A percentile compares a stretch with the other conserved stretches of the same genome.
phyloP scores from a whole-genome alignment of 2,329 filamentous ascomycete genomes.

The Fusarium sarcochroum region DNA sequence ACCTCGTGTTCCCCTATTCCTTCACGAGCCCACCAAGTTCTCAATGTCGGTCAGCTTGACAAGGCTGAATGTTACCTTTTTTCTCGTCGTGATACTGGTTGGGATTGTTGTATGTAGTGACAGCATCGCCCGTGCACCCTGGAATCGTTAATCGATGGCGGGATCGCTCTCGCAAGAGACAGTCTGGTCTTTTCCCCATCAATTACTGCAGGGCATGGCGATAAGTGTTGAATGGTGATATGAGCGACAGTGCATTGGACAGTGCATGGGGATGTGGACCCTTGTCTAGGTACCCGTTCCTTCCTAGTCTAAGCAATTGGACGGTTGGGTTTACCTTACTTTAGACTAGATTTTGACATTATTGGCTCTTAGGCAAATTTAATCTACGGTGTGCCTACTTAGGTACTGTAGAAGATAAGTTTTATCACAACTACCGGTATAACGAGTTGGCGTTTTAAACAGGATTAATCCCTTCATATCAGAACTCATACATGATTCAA shows the following conservation, averaged over 20 bases:
- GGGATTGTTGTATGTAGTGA: slow-evolving; percentile 13
- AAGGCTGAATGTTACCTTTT: slow-evolving; percentile 30
- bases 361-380: slow-evolving; percentile 25
- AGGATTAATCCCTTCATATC: background rate
- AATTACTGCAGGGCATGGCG: slow-evolving; percentile 17
- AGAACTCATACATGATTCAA: background rate
- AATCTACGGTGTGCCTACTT: slow-evolving; percentile 10
- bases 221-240: slow-evolving; percentile 18
- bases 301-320: slow-evolving; percentile 22
- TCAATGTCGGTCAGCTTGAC: slow-evolving; percentile 34
- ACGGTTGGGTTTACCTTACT: slow-evolving; percentile 2
- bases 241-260: slow-evolving; percentile 29
- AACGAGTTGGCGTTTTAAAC: no score
- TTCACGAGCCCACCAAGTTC: slow-evolving; percentile 36
- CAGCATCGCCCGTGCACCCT: slow-evolving; percentile 38
- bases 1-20: slow-evolving; percentile 24
- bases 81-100: background rate
- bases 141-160: slow-evolving; percentile 26
- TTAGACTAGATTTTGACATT: slow-evolving; percentile 28
- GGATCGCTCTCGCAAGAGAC: slow-evolving; percentile 35
- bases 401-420: slow-evolving; percentile 9
- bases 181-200: slow-evolving; percentile 37
- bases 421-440: background rate
- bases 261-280: slow-evolving; percentile 35
- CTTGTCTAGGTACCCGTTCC: slow-evolving; percentile 26